Conservation (phyloP, 2,329 filamentous ascomycete genomes). For the Aspergillus sp. region DNA sequence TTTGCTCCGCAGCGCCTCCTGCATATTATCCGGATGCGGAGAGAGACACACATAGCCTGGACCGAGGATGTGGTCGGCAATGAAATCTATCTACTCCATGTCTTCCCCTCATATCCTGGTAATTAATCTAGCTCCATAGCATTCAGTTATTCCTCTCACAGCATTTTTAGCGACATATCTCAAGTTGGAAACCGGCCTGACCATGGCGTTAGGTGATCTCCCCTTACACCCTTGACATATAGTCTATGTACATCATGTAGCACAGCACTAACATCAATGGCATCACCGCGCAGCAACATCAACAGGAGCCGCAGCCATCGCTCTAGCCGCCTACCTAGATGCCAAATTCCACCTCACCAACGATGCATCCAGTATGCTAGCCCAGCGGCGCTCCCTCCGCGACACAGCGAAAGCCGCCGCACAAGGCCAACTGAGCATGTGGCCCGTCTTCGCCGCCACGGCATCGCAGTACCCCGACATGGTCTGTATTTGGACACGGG, state of each 20-base stretch:
- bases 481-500: slow-evolving; percentile 68
- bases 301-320: slow-evolving; percentile 28
- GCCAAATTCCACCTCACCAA: slow-evolving; percentile 68
- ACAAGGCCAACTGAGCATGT: slow-evolving; percentile 59
- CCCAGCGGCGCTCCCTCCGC: slow-evolving; percentile 46
- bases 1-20: too few species aligned
- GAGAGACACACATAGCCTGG: too few species aligned
- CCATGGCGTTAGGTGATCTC: slow-evolving; percentile 7
- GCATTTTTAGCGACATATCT: not conserved
- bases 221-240: too few species aligned
- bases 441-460: slow-evolving; percentile 65
- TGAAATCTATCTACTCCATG: too few species aligned
- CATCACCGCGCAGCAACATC: not conserved
- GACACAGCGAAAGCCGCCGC: slow-evolving; percentile 51
- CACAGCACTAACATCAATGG: not conserved
- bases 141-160: not conserved
- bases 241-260: too few species aligned
- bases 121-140: not conserved
- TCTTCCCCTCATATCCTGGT: too few species aligned
- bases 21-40: too few species aligned
- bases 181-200: not conserved
- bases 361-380: slow-evolving; percentile 57
- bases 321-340: slow-evolving; percentile 48
- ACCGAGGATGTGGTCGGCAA: too few species aligned
- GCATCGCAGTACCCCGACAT: slow-evolving; percentile 55